Evolutionary conservation across 2,329 filamentous ascomycete genomes (phyloP).

Genomic region (Aspergillus pseudoglaucus): DNA sequence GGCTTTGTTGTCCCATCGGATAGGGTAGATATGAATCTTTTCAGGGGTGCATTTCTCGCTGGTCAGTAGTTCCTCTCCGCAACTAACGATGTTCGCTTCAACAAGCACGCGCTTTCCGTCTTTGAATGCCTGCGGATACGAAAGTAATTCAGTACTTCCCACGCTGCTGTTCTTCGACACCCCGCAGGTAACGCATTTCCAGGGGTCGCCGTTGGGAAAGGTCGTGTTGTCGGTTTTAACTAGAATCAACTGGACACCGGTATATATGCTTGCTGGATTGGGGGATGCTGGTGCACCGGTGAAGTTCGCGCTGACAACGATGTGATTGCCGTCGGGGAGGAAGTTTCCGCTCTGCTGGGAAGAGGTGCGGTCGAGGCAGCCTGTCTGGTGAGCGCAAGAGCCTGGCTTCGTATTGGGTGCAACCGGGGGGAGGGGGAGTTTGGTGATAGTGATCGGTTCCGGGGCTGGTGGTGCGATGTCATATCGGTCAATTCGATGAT

Average conservation of each 20-base stretch:
- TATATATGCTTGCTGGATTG: conserved; percentile 38
- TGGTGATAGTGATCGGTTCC: conserved; percentile 29
- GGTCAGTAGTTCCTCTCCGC: conserved; percentile 24
- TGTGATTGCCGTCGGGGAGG: conserved; percentile 39
- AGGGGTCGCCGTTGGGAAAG: conserved; percentile 41
- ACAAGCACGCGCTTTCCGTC: conserved; percentile 32
- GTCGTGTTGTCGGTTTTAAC: conserved; percentile 37
- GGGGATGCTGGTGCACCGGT: conserved; percentile 37
- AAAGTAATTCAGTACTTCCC: conserved; percentile 14
- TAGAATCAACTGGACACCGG: conserved; percentile 38
- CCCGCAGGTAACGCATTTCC: conserved; percentile 46
- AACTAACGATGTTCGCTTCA: conserved; percentile 30
- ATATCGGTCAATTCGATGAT: background rate
- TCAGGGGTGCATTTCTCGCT: conserved; percentile 35
- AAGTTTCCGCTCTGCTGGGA: conserved; percentile 31
- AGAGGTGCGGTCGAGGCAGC: conserved; percentile 27
- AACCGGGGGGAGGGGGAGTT: conserved; percentile 36
- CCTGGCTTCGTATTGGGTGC: conserved; percentile 16
- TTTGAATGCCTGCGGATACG: conserved; percentile 42
- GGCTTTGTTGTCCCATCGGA: conserved; percentile 29
- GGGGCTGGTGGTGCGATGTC: conserved; percentile 17
- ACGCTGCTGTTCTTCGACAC: conserved; percentile 28
- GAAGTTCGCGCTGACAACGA: conserved; percentile 36
- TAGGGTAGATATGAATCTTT: conserved; percentile 35
- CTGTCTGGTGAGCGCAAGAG: conserved; percentile 31